Evolutionary conservation across 2,329 filamentous ascomycete species (phyloP).

Genomic region (Cladosporium austrohemisphaericum): DNA sequence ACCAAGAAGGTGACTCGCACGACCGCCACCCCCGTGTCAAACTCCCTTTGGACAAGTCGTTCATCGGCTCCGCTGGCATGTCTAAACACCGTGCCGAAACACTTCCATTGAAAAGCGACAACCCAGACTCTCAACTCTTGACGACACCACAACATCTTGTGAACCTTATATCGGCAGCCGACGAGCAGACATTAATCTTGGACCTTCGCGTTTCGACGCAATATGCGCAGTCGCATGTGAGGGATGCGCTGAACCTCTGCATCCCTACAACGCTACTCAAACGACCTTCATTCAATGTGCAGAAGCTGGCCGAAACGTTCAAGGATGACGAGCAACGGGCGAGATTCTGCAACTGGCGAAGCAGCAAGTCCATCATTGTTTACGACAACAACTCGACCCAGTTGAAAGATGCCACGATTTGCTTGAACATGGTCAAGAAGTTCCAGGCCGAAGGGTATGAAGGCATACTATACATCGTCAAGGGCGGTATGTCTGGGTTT

Average conservation of each 20-base stretch:
- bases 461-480: slow-evolving; percentile 70
- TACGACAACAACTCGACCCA: slow-evolving; percentile 78
- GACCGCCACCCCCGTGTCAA: slow-evolving; percentile 25
- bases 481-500: slow-evolving; percentile 78
- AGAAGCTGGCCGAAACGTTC: slow-evolving; percentile 85
- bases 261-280: slow-evolving; percentile 94
- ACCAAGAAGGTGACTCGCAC: slow-evolving; percentile 31
- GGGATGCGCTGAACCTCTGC: slow-evolving; percentile 83
- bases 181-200: slow-evolving; percentile 64
- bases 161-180: slow-evolving; percentile 45
- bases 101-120: slow-evolving; percentile 37
- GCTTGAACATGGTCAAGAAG: slow-evolving; percentile 87
- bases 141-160: slow-evolving; percentile 48
- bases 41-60: slow-evolving; percentile 27
- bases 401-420: slow-evolving; percentile 73
- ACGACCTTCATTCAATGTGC: slow-evolving; percentile 80
- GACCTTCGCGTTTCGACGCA: slow-evolving; percentile 86
- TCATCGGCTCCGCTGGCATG: slow-evolving; percentile 16
- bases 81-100: slow-evolving; percentile 44
- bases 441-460: slow-evolving; percentile 80
- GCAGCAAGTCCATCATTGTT: slow-evolving; percentile 73
- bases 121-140: slow-evolving; percentile 37
- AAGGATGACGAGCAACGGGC: slow-evolving; percentile 65
- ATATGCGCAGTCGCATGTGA: slow-evolving; percentile 69
- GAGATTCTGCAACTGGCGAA: slow-evolving; percentile 73